phyloP scores from a whole-genome alignment of 192 early-diverging fungal species.

The Backusella australiensis region DNA sequence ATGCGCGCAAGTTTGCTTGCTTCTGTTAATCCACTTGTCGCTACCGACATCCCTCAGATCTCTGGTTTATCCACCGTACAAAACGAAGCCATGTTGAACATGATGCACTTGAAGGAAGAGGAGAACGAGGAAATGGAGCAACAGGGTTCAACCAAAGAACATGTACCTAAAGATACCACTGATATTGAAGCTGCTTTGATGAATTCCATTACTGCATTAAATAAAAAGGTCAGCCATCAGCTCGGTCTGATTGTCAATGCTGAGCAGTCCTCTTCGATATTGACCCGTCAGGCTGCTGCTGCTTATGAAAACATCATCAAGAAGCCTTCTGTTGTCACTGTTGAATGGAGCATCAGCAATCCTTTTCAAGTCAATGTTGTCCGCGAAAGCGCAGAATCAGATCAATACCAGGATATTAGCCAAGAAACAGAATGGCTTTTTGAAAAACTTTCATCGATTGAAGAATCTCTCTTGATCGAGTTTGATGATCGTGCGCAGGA shows the following conservation, averaged over 20 bases:
- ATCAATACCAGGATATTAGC: background rate
- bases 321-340: background rate
- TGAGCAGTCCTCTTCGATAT: constrained; percentile 11
- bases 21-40: constrained; percentile 19
- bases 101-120: background rate
- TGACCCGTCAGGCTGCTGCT: constrained; percentile 7
- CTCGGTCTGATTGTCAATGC: constrained; percentile 25
- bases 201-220: constrained; percentile 6
- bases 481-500: constrained; percentile 11
- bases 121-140: background rate
- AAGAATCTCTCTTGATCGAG: background rate
- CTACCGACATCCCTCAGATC: constrained; percentile 12
- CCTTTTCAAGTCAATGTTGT: constrained; percentile 11
- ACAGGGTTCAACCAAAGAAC: background rate
- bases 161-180: background rate
- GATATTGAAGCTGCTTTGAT: background rate
- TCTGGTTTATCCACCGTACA: background rate
- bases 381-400: background rate
- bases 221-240: constrained; percentile 20
- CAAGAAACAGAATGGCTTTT: constrained; percentile 5
- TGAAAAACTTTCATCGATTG: background rate
- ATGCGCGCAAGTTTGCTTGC: constrained; percentile 25
- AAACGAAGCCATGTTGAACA: constrained; percentile 8
- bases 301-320: background rate
- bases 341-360: constrained; percentile 6